Percentiles rank a stretch among this genome's conserved stretches.
phyloP scores from a whole-genome alignment of 2,329 filamentous ascomycete genomes.

The Talaromyces piceae region DNA sequence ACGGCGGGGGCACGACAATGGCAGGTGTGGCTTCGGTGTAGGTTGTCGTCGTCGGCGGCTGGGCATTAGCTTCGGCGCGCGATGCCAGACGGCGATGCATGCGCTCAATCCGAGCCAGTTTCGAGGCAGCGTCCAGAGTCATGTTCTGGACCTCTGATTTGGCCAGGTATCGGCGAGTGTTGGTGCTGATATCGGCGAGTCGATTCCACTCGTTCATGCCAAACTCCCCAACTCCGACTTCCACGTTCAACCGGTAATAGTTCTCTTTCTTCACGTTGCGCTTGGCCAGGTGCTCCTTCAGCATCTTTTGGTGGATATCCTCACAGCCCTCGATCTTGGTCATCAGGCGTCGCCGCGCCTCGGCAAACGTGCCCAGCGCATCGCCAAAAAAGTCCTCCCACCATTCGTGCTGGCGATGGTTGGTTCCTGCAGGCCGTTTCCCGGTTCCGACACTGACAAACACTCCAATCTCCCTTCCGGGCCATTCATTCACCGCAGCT shows the following conservation, averaged over 20 bases:
- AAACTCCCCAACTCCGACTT: constrained; percentile 92
- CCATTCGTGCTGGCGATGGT: constrained; percentile 66
- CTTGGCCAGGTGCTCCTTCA: constrained; percentile 66
- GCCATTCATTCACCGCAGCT: constrained; percentile 88
- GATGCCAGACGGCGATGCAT: constrained; percentile 63
- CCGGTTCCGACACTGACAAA: constrained; percentile 95
- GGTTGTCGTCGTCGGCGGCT: constrained; percentile 1
- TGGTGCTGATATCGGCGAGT: constrained; percentile 89
- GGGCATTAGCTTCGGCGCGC: constrained; percentile 29
- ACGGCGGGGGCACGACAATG: constrained; percentile 26
- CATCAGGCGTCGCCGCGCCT: constrained; percentile 76
- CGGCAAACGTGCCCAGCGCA: constrained; percentile 76
- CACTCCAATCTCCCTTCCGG: constrained; percentile 82
- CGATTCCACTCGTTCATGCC: constrained; percentile 98
- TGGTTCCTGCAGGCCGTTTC: constrained; percentile 66
- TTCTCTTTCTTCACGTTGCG: constrained; percentile 78
- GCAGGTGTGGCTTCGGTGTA: constrained; percentile 10
- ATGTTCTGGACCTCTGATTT: constrained; percentile 67
- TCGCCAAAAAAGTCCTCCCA: constrained; percentile 76
- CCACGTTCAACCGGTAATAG: constrained; percentile 95
- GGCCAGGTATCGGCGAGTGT: constrained; percentile 74
- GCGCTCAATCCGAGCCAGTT: constrained; percentile 74
- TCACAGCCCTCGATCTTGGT: constrained; percentile 94
- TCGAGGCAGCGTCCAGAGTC: constrained; percentile 67
- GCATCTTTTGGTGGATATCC: constrained; percentile 78